phyloP scores from a whole-genome alignment of 495 filamentous ascomycete species.

The Hypoxylon fuscum region DNA sequence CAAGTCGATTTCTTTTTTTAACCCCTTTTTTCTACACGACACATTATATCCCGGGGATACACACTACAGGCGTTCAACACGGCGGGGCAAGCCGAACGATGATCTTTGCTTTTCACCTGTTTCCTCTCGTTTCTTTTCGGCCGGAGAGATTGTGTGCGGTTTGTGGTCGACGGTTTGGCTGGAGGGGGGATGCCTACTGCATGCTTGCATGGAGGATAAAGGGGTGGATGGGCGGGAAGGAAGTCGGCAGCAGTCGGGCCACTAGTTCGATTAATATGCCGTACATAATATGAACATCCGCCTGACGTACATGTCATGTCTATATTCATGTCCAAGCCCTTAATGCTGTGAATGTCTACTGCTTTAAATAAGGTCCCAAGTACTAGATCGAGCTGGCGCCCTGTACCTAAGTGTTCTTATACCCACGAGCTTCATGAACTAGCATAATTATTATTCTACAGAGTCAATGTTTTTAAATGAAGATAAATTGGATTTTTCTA shows the following conservation, averaged over 20 bases:
- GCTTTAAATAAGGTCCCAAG: no score
- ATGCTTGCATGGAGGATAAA: conserved; percentile 5
- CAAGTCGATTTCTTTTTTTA: conserved; percentile 6
- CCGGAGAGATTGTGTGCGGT: background rate
- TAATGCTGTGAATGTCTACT: background rate
- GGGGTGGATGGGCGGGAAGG: conserved; percentile 3
- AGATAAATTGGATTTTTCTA: background rate
- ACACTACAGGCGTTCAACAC: conserved; percentile 32
- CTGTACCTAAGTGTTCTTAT: background rate
- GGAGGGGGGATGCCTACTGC: background rate
- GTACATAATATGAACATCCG: conserved; percentile 12
- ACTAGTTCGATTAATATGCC: background rate
- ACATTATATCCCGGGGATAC: conserved; percentile 27
- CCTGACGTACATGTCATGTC: background rate
- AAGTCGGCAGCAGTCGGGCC: background rate
- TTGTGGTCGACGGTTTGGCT: background rate
- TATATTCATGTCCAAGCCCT: background rate
- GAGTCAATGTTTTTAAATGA: background rate
- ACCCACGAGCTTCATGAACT: background rate
- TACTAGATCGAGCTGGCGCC: no score
- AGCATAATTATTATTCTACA: no score
- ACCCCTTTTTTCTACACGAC: background rate
- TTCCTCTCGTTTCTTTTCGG: background rate
- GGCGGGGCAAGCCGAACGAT: conserved; percentile 11
- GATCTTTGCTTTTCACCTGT: conserved; percentile 3